Conservation (phyloP, 768 basidiomycete species). For the Amanita thiersii region DNA sequence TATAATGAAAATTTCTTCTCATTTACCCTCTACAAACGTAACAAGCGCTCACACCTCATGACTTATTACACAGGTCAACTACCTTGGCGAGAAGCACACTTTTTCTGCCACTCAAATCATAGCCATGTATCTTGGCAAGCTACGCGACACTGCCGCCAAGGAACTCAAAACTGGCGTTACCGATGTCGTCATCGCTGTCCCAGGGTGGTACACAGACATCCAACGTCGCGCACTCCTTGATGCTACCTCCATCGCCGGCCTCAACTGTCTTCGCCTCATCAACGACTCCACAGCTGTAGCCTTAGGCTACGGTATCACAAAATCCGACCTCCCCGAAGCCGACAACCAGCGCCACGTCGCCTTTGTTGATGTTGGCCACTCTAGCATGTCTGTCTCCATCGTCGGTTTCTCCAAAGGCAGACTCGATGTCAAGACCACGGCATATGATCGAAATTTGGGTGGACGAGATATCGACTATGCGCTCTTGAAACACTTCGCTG, state of each 20-base stretch:
- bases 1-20: too few species aligned
- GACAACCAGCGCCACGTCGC: conserved; percentile 81
- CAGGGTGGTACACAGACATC: conserved; percentile 93
- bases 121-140: conserved; percentile 85
- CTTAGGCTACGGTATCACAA: conserved; percentile 98
- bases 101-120: conserved; percentile 90
- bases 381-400: conserved; percentile 77
- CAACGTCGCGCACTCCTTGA: conserved; percentile 89
- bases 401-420: conserved; percentile 94
- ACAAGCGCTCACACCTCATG: conserved; percentile 12
- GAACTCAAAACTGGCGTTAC: conserved; percentile 85
- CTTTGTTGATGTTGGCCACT: conserved; percentile 95
- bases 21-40: conserved; percentile 2
- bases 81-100: conserved; percentile 69
- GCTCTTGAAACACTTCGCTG: conserved; percentile 80
- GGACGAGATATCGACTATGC: conserved; percentile 95
- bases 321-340: conserved; percentile 85
- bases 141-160: conserved; percentile 76
- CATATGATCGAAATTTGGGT: conserved; percentile 90
- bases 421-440: conserved; percentile 77
- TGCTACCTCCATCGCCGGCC: conserved; percentile 81
- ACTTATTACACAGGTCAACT: too few species aligned
- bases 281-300: conserved; percentile 96
- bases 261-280: conserved; percentile 90
- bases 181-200: conserved; percentile 93